Base-by-base conservation (phyloP, 2,329 filamentous ascomycete genomes). In the Chaetomium globosum region DNA sequence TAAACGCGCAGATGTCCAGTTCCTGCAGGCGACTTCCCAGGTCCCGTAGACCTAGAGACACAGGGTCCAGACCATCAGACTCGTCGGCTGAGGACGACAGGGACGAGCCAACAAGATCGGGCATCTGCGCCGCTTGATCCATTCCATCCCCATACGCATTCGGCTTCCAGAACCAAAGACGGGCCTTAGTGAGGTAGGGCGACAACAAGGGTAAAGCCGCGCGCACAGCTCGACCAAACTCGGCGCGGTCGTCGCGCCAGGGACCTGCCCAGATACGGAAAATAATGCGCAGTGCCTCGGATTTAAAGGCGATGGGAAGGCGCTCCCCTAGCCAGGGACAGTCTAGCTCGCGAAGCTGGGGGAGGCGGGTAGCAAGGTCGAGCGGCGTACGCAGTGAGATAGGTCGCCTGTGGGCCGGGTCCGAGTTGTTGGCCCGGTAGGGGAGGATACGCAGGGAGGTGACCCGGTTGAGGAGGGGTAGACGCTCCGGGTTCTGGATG, bases 241-340 rank as follows among this genome's bases (percentile, higher is more conserved):
- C 71, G 59, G 70, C 67, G 46, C 72, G 70, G 46, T 67, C 69
- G 57, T 74, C 72, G 19, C 73, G 68, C 61, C 70, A 68, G 9
- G 72, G 71, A 12, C 72, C 72, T 65, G 70, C 69, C 70, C 72
- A 74, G 21, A 65, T 60, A 26, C 70, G 67, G 23, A 64, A 57
- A 61, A 62, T 67, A 28, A 65, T 66, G 23, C 67, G 67, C 55
- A 68, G 51, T 19, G 60, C 49, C 57, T 52, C 48, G 57, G 64
- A 63, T 1, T 56, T 26, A 16, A 69, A 64, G 26, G 65, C 56
- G 19, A 53, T 10, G 16, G 69, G 70, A 36, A 67, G 31, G 57
- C 69, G 68, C 65, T 73, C 71, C 72, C 72, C 69, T 53, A 73
- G 51, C 69, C 71, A 73, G 54, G 66, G 70, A 46, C 67, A 68